Conservation (phyloP, 306 rosid species). For the Quercus rubra region DNA sequence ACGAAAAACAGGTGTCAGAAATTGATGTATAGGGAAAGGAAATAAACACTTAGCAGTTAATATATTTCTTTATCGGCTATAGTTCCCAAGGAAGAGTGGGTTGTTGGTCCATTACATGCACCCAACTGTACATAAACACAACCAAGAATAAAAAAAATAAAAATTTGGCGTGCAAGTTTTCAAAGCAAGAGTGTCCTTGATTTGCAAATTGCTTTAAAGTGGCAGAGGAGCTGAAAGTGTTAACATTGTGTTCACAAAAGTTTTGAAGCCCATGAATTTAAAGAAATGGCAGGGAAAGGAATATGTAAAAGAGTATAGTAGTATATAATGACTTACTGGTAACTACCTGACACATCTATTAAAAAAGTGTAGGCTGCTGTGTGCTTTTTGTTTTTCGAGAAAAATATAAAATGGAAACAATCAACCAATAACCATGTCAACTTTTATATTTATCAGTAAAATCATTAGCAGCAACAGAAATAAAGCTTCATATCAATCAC, state of each 20-base stretch:
- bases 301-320: conserved; percentile 22
- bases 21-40: background rate
- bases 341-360: conserved; percentile 23
- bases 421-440: background rate
- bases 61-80: too few species aligned
- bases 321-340: conserved; percentile 30
- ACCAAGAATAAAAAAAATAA: too few species aligned
- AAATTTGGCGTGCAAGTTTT: background rate
- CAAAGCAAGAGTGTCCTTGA: background rate
- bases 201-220: background rate
- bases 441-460: conserved; percentile 31
- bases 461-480: conserved; percentile 41
- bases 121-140: too few species aligned
- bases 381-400: background rate
- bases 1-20: background rate
- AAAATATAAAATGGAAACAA: conserved; percentile 3
- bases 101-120: background rate
- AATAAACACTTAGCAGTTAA: background rate
- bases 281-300: conserved; percentile 29
- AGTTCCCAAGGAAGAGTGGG: background rate
- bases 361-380: background rate
- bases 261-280: conserved; percentile 28
- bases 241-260: conserved; percentile 22
- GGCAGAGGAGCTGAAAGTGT: background rate
- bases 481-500: conserved; percentile 39